Conservation (phyloP, 768 basidiomycete species). For the Leccinellum rugosiceps region DNA sequence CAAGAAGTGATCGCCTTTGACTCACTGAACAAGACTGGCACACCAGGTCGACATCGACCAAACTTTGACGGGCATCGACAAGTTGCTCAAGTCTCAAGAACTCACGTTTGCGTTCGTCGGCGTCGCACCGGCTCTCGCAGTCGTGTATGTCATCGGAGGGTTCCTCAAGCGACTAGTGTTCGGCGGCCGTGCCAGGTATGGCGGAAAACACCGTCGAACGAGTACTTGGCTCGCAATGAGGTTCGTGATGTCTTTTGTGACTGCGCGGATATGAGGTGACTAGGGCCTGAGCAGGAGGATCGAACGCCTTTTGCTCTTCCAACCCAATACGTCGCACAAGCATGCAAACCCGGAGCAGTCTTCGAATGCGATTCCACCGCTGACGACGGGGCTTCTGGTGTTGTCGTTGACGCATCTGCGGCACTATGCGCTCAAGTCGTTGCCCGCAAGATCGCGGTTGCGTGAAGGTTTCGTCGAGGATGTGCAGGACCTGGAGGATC, state of each 20-base stretch:
- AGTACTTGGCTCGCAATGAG: slow-evolving; percentile 73
- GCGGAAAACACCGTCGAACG: slow-evolving; percentile 51
- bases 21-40: background rate
- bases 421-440: slow-evolving; percentile 52
- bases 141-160: slow-evolving; percentile 67
- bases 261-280: slow-evolving; percentile 6
- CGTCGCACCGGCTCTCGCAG: slow-evolving; percentile 81
- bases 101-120: slow-evolving; percentile 97
- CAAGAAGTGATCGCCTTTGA: background rate
- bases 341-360: slow-evolving; percentile 8
- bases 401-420: slow-evolving; percentile 69
- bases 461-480: slow-evolving; percentile 83
- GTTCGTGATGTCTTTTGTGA: slow-evolving; percentile 28
- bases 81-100: slow-evolving; percentile 89
- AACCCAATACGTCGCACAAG: slow-evolving; percentile 32
- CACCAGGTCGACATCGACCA: slow-evolving; percentile 86
- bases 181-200: slow-evolving; percentile 51
- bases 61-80: slow-evolving; percentile 88
- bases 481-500: slow-evolving; percentile 77
- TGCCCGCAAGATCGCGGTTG: slow-evolving; percentile 60
- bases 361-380: slow-evolving; percentile 36
- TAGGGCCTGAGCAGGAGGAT: slow-evolving; percentile 44
- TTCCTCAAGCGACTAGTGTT: slow-evolving; percentile 50
- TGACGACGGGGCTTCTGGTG: slow-evolving; percentile 71
- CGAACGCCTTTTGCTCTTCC: slow-evolving; percentile 62